Evolutionary conservation across 441 rosid species (phyloP), one percentile per base, ranked within the genome.

Genomic region (Eutrema salsugineum): DNA sequence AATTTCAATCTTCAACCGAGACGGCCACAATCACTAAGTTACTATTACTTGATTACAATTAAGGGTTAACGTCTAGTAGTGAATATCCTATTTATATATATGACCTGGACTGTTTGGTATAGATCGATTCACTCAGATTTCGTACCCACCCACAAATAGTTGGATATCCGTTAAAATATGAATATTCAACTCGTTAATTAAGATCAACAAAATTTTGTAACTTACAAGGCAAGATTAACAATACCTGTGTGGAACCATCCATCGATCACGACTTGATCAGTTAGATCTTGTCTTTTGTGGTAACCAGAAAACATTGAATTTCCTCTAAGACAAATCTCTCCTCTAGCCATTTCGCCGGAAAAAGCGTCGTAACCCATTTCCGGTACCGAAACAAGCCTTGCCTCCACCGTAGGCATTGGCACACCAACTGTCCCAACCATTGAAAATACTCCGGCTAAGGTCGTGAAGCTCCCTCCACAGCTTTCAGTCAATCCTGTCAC

Each of bases 161-260:
- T 28, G 3, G 32, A 28, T 28, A 28, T 28, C 32, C 1, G 32
- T 28, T 4, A 28, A 28, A 28, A 28, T 28, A 0, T 28, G 32
- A 6, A 28, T 28, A 4, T 28, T 28, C 32, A n/a, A n/a, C n/a
- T n/a, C n/a, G n/a, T n/a, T n/a, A n/a, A n/a, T n/a, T n/a, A n/a
- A n/a, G n/a, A n/a, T n/a, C n/a, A n/a, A n/a, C n/a, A 33, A 56
- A 44, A 40, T 30, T 27, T 4, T 36, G 17, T 30, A 42, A n/a
- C 20, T 20, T 2, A 30, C n/a, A 54, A 67, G 70, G 20, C 12
- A 61, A 46, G 42, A 50, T n/a, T 22, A 63, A 19, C 15, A 22
- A 22, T 79, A 88, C 98, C 98, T 72, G 98, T 89, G 73, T 89
- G 98, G 76, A 94, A 89, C 98, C 97, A 94, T 9, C 98, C 97